Evolutionary conservation across 192 early-diverging fungal genomes (phyloP).

Genomic region (Backusella morwellensis): DNA sequence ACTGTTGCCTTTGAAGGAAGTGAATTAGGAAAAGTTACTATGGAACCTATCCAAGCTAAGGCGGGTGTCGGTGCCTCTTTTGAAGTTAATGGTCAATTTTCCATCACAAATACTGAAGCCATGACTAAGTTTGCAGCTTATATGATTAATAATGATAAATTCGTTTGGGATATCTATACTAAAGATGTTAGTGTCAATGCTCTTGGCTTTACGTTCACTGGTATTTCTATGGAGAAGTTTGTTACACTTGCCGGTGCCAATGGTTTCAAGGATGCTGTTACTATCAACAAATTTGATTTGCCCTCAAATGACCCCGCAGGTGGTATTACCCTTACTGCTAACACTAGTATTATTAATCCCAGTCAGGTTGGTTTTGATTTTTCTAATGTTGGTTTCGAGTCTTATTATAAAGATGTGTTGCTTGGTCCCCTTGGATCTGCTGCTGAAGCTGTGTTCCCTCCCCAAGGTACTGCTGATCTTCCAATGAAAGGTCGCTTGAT

Average conservation of each 20-base stretch:
- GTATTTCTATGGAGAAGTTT: constrained; percentile 46
- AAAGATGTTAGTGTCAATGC: constrained; percentile 46
- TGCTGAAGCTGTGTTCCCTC: constrained; percentile 43
- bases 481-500: constrained; percentile 50
- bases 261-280: constrained; percentile 37
- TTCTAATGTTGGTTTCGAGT: constrained; percentile 44
- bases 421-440: constrained; percentile 55
- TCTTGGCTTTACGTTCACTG: constrained; percentile 45
- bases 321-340: constrained; percentile 62
- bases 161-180: constrained; percentile 44
- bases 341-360: constrained; percentile 62
- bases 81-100: constrained; percentile 34
- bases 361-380: constrained; percentile 52
- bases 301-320: constrained; percentile 54
- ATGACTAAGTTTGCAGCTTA: constrained; percentile 45
- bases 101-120: constrained; percentile 38
- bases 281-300: constrained; percentile 43
- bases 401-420: constrained; percentile 36
- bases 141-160: constrained; percentile 45
- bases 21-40: constrained; percentile 42
- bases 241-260: constrained; percentile 45
- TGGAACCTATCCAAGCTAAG: constrained; percentile 38
- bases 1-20: constrained; percentile 33
- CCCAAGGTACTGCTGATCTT: constrained; percentile 31
- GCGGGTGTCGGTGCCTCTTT: constrained; percentile 46